phyloP scores from a whole-genome alignment of 1,284 basidiomycete species.

The Xerocomus nothofagi region DNA sequence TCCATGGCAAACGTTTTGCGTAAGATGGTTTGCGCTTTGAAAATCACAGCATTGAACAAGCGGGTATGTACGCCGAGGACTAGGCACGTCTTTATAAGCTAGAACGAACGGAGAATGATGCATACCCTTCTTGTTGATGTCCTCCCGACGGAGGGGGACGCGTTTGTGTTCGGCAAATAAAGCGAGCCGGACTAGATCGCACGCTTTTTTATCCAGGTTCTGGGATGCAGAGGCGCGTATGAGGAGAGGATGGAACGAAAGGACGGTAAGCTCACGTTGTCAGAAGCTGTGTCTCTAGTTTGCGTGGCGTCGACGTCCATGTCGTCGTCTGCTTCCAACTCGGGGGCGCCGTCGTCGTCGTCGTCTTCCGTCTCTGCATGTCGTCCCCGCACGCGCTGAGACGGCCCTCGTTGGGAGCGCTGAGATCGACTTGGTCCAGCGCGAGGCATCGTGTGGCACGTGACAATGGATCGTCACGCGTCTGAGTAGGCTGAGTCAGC shows the following conservation, averaged over 20 bases:
- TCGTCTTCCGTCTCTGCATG: slow-evolving; percentile 26
- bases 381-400: slow-evolving; percentile 23
- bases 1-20: slow-evolving; percentile 70
- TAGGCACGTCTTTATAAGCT: slow-evolving; percentile 24
- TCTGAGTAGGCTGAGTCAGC: too few relatives aligned
- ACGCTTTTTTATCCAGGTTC: slow-evolving; percentile 59
- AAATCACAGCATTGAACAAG: slow-evolving; percentile 58
- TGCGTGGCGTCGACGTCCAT: slow-evolving; percentile 27
- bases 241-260: background rate
- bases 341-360: slow-evolving; percentile 20
- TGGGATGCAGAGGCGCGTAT: slow-evolving; percentile 26
- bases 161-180: slow-evolving; percentile 70
- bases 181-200: slow-evolving; percentile 69
- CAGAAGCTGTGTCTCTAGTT: slow-evolving; percentile 13
- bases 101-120: background rate
- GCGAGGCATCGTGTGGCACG: slow-evolving; percentile 25
- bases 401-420: slow-evolving; percentile 34
- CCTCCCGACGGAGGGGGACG: slow-evolving; percentile 61
- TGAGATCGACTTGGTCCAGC: slow-evolving; percentile 33
- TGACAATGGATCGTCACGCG: too few relatives aligned
- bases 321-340: slow-evolving; percentile 36
- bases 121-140: slow-evolving; percentile 75
- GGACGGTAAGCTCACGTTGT: slow-evolving; percentile 24
- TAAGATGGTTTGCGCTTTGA: slow-evolving; percentile 57
- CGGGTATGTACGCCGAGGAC: slow-evolving; percentile 61